Evolutionary conservation across 768 basidiomycete species (phyloP).

Genomic region (Auricularia cornea): DNA sequence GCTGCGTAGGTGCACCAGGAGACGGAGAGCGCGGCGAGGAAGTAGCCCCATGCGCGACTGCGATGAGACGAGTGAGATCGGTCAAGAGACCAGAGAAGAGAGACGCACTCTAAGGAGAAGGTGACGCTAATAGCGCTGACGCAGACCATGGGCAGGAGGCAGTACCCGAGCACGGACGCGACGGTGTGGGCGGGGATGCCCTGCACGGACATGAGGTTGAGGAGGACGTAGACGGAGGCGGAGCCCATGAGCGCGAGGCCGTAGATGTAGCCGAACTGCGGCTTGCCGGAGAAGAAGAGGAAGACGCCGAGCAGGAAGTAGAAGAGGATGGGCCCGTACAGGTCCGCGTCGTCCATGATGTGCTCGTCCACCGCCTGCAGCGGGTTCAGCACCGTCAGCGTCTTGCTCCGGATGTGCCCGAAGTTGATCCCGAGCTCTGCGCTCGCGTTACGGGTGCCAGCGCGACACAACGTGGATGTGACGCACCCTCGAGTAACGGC

Average conservation of each 20-base stretch:
- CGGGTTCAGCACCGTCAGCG: conserved; percentile 92
- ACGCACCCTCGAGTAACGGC: conserved; percentile 84
- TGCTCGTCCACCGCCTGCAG: conserved; percentile 72
- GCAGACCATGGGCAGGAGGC: conserved; percentile 92
- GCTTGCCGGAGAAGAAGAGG: conserved; percentile 91
- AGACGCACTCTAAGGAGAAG: conserved; percentile 76
- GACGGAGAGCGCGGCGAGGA: conserved; percentile 74
- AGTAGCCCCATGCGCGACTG: conserved; percentile 79
- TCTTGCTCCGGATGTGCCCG: conserved; percentile 88
- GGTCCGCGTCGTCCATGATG: conserved; percentile 99
- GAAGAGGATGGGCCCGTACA: conserved; percentile 93
- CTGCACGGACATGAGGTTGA: conserved; percentile 94
- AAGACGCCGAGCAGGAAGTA: conserved; percentile 91
- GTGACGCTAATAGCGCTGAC: conserved; percentile 84
- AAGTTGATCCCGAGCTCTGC: conserved; percentile 97
- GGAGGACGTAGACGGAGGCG: conserved; percentile 82
- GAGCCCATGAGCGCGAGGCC: conserved; percentile 95
- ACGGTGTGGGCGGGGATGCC: conserved; percentile 94
- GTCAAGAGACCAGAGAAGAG: not conserved
- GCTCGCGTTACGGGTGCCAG: not conserved
- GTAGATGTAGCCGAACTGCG: conserved; percentile 98
- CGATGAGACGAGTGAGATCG: conserved; percentile 9
- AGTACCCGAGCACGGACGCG: conserved; percentile 93
- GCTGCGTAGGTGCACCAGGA: conserved; percentile 97
- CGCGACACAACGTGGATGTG: not conserved